phyloP scores from a whole-genome alignment of 768 basidiomycete genomes.

The Lactifluus subvellereus region DNA sequence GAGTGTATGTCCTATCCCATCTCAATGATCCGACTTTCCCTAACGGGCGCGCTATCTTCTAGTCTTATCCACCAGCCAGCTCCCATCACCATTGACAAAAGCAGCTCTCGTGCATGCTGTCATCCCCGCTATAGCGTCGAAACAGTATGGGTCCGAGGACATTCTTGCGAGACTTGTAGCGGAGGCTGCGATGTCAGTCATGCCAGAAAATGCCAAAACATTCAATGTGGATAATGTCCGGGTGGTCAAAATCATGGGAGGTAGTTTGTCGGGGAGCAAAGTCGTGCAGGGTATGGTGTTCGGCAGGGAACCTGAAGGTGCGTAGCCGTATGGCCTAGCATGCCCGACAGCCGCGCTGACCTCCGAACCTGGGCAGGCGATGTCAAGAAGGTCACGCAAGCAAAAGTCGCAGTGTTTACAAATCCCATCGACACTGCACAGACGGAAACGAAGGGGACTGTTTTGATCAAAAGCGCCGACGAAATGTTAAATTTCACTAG shows the following conservation, averaged over 20 bases:
- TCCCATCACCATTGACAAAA: conserved; percentile 69
- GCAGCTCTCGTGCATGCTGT: conserved; percentile 67
- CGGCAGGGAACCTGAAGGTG: conserved; percentile 90
- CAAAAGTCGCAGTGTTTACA: conserved; percentile 95
- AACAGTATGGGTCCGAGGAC: conserved; percentile 94
- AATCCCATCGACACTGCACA: conserved; percentile 89
- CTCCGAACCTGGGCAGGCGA: conserved; percentile 44
- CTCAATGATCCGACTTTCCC: not conserved
- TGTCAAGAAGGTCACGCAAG: conserved; percentile 75
- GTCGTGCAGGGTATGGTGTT: conserved; percentile 99
- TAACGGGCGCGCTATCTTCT: conserved; percentile 11
- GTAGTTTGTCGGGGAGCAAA: conserved; percentile 73
- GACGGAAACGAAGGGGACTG: conserved; percentile 98
- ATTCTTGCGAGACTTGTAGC: conserved; percentile 77
- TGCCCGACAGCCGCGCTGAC: not conserved
- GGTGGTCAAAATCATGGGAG: conserved; percentile 98
- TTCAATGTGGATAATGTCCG: conserved; percentile 99
- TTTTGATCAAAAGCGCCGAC: conserved; percentile 88
- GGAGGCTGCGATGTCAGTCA: conserved; percentile 87
- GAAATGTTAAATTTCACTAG: conserved; percentile 96
- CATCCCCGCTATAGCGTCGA: conserved; percentile 90
- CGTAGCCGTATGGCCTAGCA: conserved; percentile 19
- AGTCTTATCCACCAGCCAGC: conserved; percentile 67
- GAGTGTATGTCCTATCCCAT: conserved; percentile 61
- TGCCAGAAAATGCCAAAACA: conserved; percentile 81